phyloP scores from a whole-genome alignment of 2,329 filamentous ascomycete genomes.

The Colletotrichum liaoningense region DNA sequence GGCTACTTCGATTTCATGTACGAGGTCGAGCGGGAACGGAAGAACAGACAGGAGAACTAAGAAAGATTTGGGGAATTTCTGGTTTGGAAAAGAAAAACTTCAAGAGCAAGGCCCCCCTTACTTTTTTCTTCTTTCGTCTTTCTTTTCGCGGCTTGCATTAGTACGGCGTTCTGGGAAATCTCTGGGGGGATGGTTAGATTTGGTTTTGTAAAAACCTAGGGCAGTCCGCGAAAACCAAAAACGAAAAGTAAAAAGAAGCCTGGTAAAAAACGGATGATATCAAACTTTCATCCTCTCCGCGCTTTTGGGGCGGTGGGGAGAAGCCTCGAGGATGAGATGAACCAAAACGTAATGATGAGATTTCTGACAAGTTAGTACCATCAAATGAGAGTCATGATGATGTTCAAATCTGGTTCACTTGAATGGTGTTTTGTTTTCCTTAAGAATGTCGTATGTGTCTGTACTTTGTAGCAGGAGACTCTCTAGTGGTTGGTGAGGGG shows the following conservation, averaged over 20 bases:
- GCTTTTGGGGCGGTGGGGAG: background rate
- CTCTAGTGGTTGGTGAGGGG: no score
- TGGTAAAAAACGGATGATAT: conserved; percentile 26
- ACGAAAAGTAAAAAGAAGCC: conserved; percentile 25
- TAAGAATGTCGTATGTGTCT: no score
- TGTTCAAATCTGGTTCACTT: background rate
- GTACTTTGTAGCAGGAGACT: no score
- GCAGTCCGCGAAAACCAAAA: conserved; percentile 33
- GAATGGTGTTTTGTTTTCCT: no score
- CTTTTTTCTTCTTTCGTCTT: conserved; percentile 31
- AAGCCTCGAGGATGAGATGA: conserved; percentile 25
- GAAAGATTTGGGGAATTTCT: background rate
- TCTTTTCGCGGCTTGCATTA: conserved; percentile 53
- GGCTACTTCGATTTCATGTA: conserved; percentile 98
- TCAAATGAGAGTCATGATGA: conserved; percentile 24
- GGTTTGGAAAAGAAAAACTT: conserved; percentile 19
- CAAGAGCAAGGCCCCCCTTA: conserved; percentile 15
- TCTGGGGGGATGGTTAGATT: conserved; percentile 37
- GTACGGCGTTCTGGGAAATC: conserved; percentile 52
- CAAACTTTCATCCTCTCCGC: conserved; percentile 12
- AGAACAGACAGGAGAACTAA: conserved; percentile 51
- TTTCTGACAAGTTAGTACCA: conserved; percentile 25
- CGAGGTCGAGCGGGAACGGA: conserved; percentile 91
- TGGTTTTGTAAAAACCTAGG: conserved; percentile 37
- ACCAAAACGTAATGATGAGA: conserved; percentile 33